phyloP scores from a whole-genome alignment of 2,329 filamentous ascomycete species.

The Aspergillus brasiliensis region DNA sequence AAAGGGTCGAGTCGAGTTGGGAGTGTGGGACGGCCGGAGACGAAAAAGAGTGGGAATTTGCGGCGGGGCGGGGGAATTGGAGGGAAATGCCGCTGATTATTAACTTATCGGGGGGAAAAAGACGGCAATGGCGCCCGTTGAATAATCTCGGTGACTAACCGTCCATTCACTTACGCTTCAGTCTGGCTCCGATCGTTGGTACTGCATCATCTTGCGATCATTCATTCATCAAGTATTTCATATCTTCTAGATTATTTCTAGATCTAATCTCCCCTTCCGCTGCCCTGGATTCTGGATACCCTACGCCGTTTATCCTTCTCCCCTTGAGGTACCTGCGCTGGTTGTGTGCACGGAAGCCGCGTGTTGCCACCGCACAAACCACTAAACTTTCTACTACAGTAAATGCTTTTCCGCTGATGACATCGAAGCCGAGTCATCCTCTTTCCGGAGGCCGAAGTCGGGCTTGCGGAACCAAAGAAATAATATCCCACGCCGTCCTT shows the following conservation, averaged over 20 bases:
- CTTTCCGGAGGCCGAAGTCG: slow-evolving; percentile 19
- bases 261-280: background rate
- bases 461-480: slow-evolving; percentile 8
- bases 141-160: slow-evolving; percentile 7
- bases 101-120: slow-evolving; percentile 1
- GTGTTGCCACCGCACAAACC: slow-evolving; percentile 6
- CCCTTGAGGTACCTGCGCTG: background rate
- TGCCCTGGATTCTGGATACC: background rate
- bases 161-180: background rate
- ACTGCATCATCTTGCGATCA: background rate
- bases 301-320: no score
- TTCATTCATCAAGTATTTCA: background rate
- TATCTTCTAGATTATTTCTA: background rate
- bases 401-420: slow-evolving; percentile 10
- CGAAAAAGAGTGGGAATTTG: slow-evolving; percentile 15
- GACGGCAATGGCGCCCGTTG: background rate
- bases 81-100: slow-evolving; percentile 3
- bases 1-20: slow-evolving; percentile 13
- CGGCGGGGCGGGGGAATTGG: slow-evolving; percentile 7
- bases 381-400: no score
- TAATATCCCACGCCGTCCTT: background rate
- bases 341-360: background rate
- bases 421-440: slow-evolving; percentile 15
- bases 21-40: slow-evolving; percentile 14
- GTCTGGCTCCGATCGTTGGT: background rate